A percentile compares a stretch with the other conserved stretches of the same genome.
phyloP scores from a whole-genome alignment of 2,329 filamentous ascomycete genomes.

The Diplodia sapinea region DNA sequence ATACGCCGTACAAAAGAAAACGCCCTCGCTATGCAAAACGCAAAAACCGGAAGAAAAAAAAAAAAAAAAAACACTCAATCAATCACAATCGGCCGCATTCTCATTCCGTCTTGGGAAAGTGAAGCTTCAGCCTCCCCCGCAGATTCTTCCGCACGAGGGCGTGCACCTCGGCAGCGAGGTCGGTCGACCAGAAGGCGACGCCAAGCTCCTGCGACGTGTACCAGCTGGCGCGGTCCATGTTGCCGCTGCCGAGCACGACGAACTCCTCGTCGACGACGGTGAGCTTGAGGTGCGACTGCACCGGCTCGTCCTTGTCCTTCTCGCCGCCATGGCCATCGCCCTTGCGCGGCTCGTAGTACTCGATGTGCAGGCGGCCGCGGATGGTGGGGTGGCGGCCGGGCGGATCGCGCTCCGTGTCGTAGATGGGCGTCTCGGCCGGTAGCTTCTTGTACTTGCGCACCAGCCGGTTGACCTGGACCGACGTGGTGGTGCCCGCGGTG shows the following conservation, averaged over 20 bases:
- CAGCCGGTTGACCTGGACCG: conserved; percentile 66
- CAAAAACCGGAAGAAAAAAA: no score
- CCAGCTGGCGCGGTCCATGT: conserved; percentile 85
- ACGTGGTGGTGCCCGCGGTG: conserved; percentile 76
- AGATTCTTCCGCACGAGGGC: conserved; percentile 16
- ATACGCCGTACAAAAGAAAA: background rate
- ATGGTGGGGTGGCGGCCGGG: conserved; percentile 40
- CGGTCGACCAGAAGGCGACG: conserved; percentile 56
- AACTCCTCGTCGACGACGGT: conserved; percentile 72
- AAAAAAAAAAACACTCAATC: no score
- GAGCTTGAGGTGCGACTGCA: conserved; percentile 79
- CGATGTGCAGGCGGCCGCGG: conserved; percentile 61
- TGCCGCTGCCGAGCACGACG: conserved; percentile 76
- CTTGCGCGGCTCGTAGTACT: conserved; percentile 67
- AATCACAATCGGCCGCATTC: no score
- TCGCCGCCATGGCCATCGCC: no score
- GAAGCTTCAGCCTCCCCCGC: conserved; percentile 18
- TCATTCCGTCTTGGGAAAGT: conserved; percentile 20
- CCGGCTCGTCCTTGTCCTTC: conserved; percentile 59
- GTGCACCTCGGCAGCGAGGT: conserved; percentile 17
- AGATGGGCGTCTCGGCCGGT: conserved; percentile 32
- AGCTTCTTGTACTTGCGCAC: conserved; percentile 59
- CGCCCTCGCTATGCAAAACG: conserved; percentile 20
- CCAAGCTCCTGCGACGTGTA: conserved; percentile 86
- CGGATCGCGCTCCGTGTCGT: conserved; percentile 54